Base-by-base conservation (phyloP, 176 grass and related monocot species). In the Carex myosuroides region DNA sequence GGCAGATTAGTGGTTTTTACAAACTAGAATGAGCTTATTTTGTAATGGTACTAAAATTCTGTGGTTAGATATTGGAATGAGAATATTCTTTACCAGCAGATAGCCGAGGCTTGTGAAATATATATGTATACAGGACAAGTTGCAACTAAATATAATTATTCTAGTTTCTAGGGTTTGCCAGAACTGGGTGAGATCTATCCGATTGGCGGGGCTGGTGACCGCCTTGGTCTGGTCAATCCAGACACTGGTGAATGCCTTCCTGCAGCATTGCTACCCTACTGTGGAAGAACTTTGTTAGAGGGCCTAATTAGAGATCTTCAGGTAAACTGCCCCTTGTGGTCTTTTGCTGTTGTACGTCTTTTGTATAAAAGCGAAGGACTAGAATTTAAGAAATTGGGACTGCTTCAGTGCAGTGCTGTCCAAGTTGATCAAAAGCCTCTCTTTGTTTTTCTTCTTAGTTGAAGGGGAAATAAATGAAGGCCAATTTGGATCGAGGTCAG, bases 151-250 rank as follows among this genome's bases (percentile, higher is more conserved):
- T 72, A 85, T 85, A 62, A 63, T 72, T 21, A 84, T 89, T 81
- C 60, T 95, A 98, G 95, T 86, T 76, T 92, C 64, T 95, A 98
- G 95, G 95, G 95, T 86, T 92, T 98, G 88, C 92, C 92, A 91
- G 88, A 98, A 90, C 65, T 98, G 30, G 91, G 95, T 79, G 95
- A 98, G 90, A 98, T 98, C 84, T 98, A 98, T 88, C 95, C 95
- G 5, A 94, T 98, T 83, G 95, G 95, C 82, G 95, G 95, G 90
- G 92, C 95, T 54, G 92, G 95, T 74, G 95, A 98, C 60, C 92
- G 95, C 83, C 92, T 98, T 88, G 92, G 91, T 87, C 87, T 98
- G 86, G 86, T 95, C 13, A 85, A 98, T 82, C 75, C 90, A 29
- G 83, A 86, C 53, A 90, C 92, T 59, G 89, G 92, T 87, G 92